Evolutionary conservation across 2,329 filamentous ascomycete species (phyloP), one percentile per base, ranked within the genome.

Genomic region (Aspergillus sp.): DNA sequence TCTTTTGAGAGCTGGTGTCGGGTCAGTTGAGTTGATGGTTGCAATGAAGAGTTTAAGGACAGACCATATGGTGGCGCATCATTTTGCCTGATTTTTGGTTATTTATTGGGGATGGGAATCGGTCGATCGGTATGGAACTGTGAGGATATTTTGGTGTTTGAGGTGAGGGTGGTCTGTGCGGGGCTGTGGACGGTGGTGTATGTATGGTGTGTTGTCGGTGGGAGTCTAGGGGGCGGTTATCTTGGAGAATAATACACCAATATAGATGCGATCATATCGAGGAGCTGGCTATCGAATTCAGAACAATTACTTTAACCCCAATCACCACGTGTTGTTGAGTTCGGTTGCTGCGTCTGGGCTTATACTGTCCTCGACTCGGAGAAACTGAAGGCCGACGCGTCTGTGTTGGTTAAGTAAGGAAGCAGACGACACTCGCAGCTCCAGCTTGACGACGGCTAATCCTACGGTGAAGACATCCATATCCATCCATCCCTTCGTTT

Each of bases 1-100:
- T 96, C 93, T 72, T 91, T 96, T 45, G 91, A 91, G 65, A 99
- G 89, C 95, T 98, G 70, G 22, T 3, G 18, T 32, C 24, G 20
- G 39, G 13, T 55, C 24, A 47, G 4, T 41, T 18, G 1, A 42
- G 26, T 12, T 32, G 18, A 17, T 39, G 11, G 4, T 3, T 15
- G 17, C 15, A 38, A 4, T 30, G 26, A 15, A 2, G 32, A 15
- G n/a, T 4, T 3, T 6, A 24, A 11, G n/a, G 17, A 38, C 42
- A 15, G n/a, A 53, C 51, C 51, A 53, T 53, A 22, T 43, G 51
- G 3, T 24, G 20, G 43, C 13, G n/a, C 26, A 53, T 45, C 51
- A 53, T 53, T 41, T 53, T 48, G 42, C 15, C 18, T 20, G 32
- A 26, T 48, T 47, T 39, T n/a, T 13, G 15, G 30, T 13, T 18